Evolutionary conservation across 208 protist species (phyloP), one percentile per base, ranked within the genome.

Genomic region (Acanthamoeba quina): DNA sequence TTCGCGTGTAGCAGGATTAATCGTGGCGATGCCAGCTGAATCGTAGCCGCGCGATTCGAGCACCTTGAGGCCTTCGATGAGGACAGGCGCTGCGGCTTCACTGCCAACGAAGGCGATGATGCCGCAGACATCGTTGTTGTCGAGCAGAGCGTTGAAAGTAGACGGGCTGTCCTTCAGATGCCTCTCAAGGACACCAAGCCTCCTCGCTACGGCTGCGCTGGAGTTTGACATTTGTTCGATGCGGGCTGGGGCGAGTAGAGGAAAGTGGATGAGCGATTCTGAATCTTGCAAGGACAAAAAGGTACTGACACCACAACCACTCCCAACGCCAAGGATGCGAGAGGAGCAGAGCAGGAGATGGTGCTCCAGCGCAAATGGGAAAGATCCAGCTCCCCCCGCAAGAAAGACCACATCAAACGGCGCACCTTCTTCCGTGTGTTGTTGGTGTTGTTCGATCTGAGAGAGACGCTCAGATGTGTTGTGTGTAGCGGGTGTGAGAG

Each of bases 11-110:
- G 62, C 5, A 34, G 91, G 29, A 60, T 64, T 93, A 52, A 95
- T 92, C 9, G 94, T 96, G 5, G 96, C 94, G 7, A 97, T 91
- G 56, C 96, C 96, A 49, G 96, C 96, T n/a, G 93, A 96, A 52
- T 97, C 96, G 91, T 97, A 97, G 47, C 96, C 96, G 95, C 96
- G 83, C 31, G 97, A 95, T 44, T 97, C 95, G 29, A 97, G 58
- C 68, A 97, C 95, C 52, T 95, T 94, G 5, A 97, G 76, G 68
- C 96, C 96, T 68, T 96, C 96, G 21, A 97, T 49, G 56, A 97
- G 82, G 10, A 88, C 90, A 15, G 54, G 54, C 52, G 85, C 85
- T 17, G 85, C 85, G 85, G 85, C 58, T 66, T 97, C 96, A 24
- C 96, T 97, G 37, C 96, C 96, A 13, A 97, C 96, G 49, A 96